Evolutionary conservation across 768 basidiomycete genomes (phyloP).

Genomic region (Cubamyces sp.): DNA sequence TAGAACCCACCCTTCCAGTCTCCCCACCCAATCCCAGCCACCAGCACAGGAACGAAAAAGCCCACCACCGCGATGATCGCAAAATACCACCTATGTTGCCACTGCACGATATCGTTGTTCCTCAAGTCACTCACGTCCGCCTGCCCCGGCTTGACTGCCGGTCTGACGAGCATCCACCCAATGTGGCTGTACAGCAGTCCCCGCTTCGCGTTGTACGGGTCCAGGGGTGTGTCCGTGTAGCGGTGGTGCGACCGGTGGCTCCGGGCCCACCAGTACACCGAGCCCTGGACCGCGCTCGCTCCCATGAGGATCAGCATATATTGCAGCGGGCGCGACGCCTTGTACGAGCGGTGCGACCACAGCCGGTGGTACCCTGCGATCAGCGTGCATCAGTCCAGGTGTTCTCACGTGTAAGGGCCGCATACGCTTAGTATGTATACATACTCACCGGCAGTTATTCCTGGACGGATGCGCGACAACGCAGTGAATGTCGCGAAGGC

Average conservation of each 20-base stretch:
- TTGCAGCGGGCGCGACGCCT: constrained; percentile 50
- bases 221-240: constrained; percentile 58
- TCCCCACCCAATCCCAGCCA: constrained; percentile 55
- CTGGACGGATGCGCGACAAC: background rate
- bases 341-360: constrained; percentile 61
- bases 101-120: constrained; percentile 49
- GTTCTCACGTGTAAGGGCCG: constrained; percentile 1
- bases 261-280: constrained; percentile 61
- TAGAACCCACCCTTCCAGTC: constrained; percentile 58
- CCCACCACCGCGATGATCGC: constrained; percentile 47
- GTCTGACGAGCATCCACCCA: constrained; percentile 58
- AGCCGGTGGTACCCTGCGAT: constrained; percentile 54
- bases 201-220: constrained; percentile 58
- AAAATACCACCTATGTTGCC: constrained; percentile 57
- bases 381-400: background rate
- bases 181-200: constrained; percentile 55
- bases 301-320: constrained; percentile 50
- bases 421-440: constrained; percentile 49
- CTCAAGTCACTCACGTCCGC: constrained; percentile 55
- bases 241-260: constrained; percentile 59
- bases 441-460: constrained; percentile 43
- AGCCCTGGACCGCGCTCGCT: constrained; percentile 55
- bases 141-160: constrained; percentile 48
- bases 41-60: constrained; percentile 48
- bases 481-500: background rate